Base-by-base conservation (phyloP, 2,329 filamentous ascomycete species). In the Sphaerostilbella broomeana region DNA sequence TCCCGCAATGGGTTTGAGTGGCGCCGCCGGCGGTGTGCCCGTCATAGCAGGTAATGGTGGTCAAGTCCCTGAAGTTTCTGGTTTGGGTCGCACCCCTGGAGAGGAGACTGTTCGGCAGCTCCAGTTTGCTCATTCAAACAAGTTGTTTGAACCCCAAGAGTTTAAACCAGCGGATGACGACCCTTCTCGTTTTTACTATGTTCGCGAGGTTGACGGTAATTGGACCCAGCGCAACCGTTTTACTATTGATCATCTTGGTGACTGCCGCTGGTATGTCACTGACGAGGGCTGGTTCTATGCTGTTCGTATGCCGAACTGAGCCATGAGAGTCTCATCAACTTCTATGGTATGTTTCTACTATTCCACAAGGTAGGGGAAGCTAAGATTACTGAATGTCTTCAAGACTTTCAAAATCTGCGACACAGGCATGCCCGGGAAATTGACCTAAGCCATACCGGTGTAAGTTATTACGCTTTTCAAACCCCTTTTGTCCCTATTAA, bases 111-210 rank as follows among this genome's bases (percentile, higher is more conserved):
- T 67, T 15, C 65, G 70, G 42, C 68, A 72, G 53, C 56, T 67
- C 30, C 60, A 71, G 49, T 67, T 72, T 46, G 69, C 71, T n/a
- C 53, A 67, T 44, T 56, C 62, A 47, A 72, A 71, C 55, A 64
- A 65, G 48, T 61, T 72, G 48, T 68, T 71, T 47, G 69, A 76
- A 56, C 69, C 73, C 12, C 76, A 81, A 63, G 75, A 79, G 49
- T 77, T 80, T 54, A 75, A 78, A 58, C 78, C 78, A 2, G 67
- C 69, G 15, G 77, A 81, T 51, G 70, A 77, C 47, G 71, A 79
- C 57, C 70, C 72, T 26, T 67, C 66, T 30, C 74, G 76, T 46
- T 72, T 75, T 62, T 82, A 81, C 61, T 75, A 70, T 62, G 68
- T 73, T 50, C 72, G 75, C 42, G 76, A 81, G 60, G 59, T 73